These are phyloP conservation scores for Saccharomycopsis sp. DNA, from an alignment of 805 yeast genomes.

Conservation along the genomic window DNA sequence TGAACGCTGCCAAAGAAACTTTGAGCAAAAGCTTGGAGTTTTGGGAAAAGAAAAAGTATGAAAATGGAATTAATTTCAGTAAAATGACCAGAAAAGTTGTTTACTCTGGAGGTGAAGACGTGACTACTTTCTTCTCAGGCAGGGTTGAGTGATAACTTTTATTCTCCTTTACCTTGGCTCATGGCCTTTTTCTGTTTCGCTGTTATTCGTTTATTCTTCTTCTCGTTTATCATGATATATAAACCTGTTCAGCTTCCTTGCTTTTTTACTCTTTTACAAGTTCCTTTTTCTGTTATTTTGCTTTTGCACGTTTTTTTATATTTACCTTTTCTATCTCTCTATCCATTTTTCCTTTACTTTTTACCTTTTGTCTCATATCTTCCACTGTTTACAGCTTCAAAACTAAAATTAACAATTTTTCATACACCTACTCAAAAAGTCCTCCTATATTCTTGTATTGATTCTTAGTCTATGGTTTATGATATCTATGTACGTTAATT, in stretches of 20 bases:
- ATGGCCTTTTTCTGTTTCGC: slow-evolving; percentile 10
- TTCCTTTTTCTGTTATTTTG: neutral
- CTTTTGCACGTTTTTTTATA: neutral
- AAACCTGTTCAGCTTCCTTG: slow-evolving; percentile 1
- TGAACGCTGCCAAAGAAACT: slow-evolving; percentile 15
- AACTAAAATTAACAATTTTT: no score
- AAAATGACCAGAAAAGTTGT: slow-evolving; percentile 19
- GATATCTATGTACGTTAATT: no score
- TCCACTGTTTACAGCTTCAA: no score
- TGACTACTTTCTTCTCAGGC: slow-evolving; percentile 21
- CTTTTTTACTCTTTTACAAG: no score
- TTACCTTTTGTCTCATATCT: slow-evolving; percentile 11
- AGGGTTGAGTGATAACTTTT: slow-evolving; percentile 15
- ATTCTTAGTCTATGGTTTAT: no score
- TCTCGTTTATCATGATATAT: neutral
- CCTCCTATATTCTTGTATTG: no score
- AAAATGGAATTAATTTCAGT: slow-evolving; percentile 20
- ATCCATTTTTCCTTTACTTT: slow-evolving; percentile 14
- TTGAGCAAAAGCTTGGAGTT: slow-evolving; percentile 19
- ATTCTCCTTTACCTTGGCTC: no score
- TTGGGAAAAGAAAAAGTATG: slow-evolving; percentile 22
- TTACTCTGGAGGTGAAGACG: slow-evolving; percentile 21
- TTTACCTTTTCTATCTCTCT: slow-evolving; percentile 9
- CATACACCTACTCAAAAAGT: no score
- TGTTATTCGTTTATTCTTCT: slow-evolving; percentile 10